phyloP scores from a whole-genome alignment of 2,329 filamentous ascomycete genomes.

The Colletotrichum neosansevieriae region DNA sequence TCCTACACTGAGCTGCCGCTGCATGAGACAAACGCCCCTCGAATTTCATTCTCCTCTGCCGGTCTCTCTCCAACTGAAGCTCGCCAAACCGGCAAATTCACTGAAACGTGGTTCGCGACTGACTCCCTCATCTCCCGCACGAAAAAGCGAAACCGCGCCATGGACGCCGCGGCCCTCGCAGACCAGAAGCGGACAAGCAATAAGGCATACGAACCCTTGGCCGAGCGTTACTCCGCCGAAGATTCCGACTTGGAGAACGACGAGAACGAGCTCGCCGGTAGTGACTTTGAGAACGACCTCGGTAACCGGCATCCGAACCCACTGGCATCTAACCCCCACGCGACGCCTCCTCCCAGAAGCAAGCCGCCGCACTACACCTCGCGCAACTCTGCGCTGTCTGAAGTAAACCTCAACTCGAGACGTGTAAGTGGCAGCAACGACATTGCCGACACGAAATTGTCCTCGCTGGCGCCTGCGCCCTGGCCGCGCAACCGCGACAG shows the following conservation, averaged over 20 bases:
- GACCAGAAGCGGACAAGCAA: constrained; percentile 47
- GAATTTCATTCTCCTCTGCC: constrained; percentile 32
- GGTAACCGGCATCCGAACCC: constrained; percentile 61
- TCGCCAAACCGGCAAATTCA: constrained; percentile 59
- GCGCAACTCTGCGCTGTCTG: constrained; percentile 53
- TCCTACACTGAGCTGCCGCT: constrained; percentile 65
- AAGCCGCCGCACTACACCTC: constrained; percentile 49
- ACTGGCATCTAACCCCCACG: constrained; percentile 62
- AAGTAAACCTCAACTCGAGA: constrained; percentile 60
- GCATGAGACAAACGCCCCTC: constrained; percentile 48
- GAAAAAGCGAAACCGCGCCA: constrained; percentile 62
- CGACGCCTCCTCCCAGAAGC: constrained; percentile 41
- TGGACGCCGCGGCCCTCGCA: constrained; percentile 52
- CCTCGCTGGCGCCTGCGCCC: constrained; percentile 34
- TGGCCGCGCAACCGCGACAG: constrained; percentile 52
- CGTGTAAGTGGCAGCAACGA: constrained; percentile 58
- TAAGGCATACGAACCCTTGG: constrained; percentile 59
- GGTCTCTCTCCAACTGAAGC: constrained; percentile 44
- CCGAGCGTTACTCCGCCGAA: constrained; percentile 57
- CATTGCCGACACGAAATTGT: constrained; percentile 56
- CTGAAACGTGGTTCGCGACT: constrained; percentile 66
- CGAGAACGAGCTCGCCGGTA: constrained; percentile 45
- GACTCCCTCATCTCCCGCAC: constrained; percentile 67
- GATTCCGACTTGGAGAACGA: constrained; percentile 57
- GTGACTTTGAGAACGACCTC: constrained; percentile 44